Percentiles rank a stretch among this genome's conserved stretches.
phyloP scores from a whole-genome alignment of 192 early-diverging fungal species.

The Geosiphon pyriformis region DNA sequence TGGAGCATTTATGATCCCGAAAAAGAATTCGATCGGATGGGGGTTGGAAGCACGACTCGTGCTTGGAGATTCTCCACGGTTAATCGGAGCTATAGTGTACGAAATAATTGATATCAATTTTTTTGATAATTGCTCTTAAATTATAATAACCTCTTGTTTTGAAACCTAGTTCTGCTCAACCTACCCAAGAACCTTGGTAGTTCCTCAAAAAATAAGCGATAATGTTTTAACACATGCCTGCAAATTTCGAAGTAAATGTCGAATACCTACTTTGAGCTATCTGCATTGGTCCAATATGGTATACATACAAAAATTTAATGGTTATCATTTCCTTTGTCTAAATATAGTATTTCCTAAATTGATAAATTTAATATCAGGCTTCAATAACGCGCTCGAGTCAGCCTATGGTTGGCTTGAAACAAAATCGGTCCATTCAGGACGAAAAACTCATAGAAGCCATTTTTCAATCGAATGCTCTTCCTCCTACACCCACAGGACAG shows the following conservation, averaged over 20 bases:
- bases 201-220: conserved; percentile 87
- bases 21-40: conserved; percentile 80
- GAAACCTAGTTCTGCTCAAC: conserved; percentile 75
- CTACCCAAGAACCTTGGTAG: conserved; percentile 77
- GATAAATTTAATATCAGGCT: conserved; percentile 35
- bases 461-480: conserved; percentile 58
- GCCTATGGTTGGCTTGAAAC: conserved; percentile 93
- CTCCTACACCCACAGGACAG: conserved; percentile 34
- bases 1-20: conserved; percentile 75
- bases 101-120: conserved; percentile 11
- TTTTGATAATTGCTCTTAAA: not conserved
- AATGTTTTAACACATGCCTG: conserved; percentile 81
- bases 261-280: conserved; percentile 88
- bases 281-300: conserved; percentile 78
- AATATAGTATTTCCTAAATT: conserved; percentile 5
- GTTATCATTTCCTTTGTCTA: too few species aligned
- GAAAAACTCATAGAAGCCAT: conserved; percentile 95
- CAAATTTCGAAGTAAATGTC: conserved; percentile 67
- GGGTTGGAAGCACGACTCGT: conserved; percentile 56
- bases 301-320: conserved; percentile 1
- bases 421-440: conserved; percentile 93
- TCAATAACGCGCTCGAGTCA: conserved; percentile 92
- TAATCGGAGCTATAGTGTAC: conserved; percentile 72
- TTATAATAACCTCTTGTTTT: not conserved
- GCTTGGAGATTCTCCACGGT: conserved; percentile 75